Base-by-base conservation (phyloP, 768 basidiomycete genomes). In the Pholiota molesta region DNA sequence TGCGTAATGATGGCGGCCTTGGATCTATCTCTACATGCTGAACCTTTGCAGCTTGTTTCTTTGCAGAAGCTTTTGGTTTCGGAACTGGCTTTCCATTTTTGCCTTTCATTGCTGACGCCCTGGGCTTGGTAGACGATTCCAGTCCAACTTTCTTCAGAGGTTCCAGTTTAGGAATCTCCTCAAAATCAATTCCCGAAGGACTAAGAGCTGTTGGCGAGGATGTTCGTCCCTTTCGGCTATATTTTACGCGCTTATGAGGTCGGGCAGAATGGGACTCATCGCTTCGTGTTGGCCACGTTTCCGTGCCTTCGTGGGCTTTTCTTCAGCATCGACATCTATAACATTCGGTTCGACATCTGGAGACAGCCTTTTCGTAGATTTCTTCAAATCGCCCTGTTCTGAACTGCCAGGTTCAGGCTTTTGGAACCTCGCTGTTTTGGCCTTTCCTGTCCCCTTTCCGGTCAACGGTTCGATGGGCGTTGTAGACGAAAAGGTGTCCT, bases 21-120 rank as follows among this genome's bases (percentile, higher is more conserved):
- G 3, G 17, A 23, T 40, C 13, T 5, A 7, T 11, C 1, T n/a
- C 10, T 55, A 55, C 35, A 21, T 37, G 31, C 23, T 21, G 33
- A 13, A 23, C 28, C 28, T 55, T 55, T 21, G 13, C 23, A 49
- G 5, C 10, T 19, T n/a, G 33, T 35, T 40, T 39, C 19, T 21
- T 39, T 31, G n/a, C 11, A 35, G 33, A 40, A 5, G 14, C 26
- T 14, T 39, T 37, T 35, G 33, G 35, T 35, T 37, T 39, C 3
- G 14, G 13, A 33, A 33, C 14, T 1, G 64, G 39, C 55, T 70
- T 72, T 29, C 72, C 74, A 9, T 42, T 67, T 56, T 73, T 77
- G 14, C 65, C 67, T 66, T 72, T 77, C 74, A 71, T 77, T 0
- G 66, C 69, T 3, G 67, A 65, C 16, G 70, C 65, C 49, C 21